Base-by-base conservation (phyloP, 805 yeast species). In the Cyberlindnera bimundalis region DNA sequence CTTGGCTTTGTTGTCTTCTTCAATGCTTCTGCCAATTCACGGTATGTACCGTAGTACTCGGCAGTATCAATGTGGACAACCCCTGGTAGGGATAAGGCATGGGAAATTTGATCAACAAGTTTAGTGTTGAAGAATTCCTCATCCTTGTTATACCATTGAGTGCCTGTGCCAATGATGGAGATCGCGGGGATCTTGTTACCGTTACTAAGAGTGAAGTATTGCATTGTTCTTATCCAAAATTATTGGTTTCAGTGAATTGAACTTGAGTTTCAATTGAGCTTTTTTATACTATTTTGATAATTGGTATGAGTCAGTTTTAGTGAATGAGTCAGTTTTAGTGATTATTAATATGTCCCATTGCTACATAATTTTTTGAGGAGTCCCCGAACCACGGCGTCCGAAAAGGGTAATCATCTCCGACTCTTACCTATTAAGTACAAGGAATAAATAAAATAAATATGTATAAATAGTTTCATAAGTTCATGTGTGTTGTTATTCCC, bases 1-100 rank as follows among this genome's bases (percentile, higher is more conserved):
- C 89, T 70, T 37, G 68, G 63, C 19, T 67, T 58, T n/a, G 63
- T 61, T 2, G 68, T 46, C 37, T 61, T 56, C 39, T 55, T 60
- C 33, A 77, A 42, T 0, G 80, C 83, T 29, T 55, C 64, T n/a
- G 72, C 72, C 12, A 78, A 58, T 56, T 79, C 84, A 1, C 64
- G 65, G 44, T 76, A 72, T 11, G 81, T 78, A 40, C 68, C 63
- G 56, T 79, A 79, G 13, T 65, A 55, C 51, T 78, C 81, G 5
- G 84, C 85, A 33, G 74, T 72, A 52, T 79, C 84, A 33, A 79
- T 55, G 52, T 78, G 84, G 32, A 70, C 64, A 45, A 71, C 67
- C 0, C 84, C 84, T 7, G 69, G 68, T 21, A 65, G 48, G 2
- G 62, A 51, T 12, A 69, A 46, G 3, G 67, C 67, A 21, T 57